Percentiles rank a stretch among this genome's conserved stretches.
phyloP scores from a whole-genome alignment of 2,329 filamentous ascomycete genomes.

The Piedraia hortae region DNA sequence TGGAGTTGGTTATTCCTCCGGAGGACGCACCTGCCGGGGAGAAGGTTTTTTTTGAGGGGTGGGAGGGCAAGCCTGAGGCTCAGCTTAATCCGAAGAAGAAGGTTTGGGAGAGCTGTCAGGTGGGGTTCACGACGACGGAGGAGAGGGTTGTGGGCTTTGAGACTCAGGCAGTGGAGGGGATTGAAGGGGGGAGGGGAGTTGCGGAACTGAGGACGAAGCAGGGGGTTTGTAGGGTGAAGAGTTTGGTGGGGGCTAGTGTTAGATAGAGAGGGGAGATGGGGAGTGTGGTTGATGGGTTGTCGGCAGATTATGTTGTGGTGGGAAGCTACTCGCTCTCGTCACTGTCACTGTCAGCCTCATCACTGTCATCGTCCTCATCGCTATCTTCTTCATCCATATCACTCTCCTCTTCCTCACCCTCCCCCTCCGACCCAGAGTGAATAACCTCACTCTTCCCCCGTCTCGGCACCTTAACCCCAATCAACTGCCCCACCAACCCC shows the following conservation, averaged over 20 bases:
- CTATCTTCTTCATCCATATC: conserved; percentile 1
- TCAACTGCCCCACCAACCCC: no score
- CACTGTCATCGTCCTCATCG: conserved; percentile 1
- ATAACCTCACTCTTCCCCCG: conserved; percentile 3
- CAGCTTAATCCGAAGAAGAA: conserved; percentile 98
- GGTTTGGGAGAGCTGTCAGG: conserved; percentile 91
- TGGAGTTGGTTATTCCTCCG: conserved; percentile 75
- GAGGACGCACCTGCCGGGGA: conserved; percentile 56
- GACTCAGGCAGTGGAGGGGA: conserved; percentile 43
- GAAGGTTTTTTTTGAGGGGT: conserved; percentile 79
- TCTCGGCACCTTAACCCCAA: no score
- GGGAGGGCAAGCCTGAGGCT: conserved; percentile 74
- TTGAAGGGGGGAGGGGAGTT: conserved; percentile 30
- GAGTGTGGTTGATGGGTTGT: no score
- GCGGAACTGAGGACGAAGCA: conserved; percentile 49
- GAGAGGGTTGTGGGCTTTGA: conserved; percentile 66
- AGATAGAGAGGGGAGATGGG: conserved; percentile 26
- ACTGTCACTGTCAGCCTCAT: not conserved
- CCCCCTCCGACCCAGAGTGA: conserved; percentile 2
- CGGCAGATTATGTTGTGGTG: no score
- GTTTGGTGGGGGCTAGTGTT: conserved; percentile 52
- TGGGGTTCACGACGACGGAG: conserved; percentile 76
- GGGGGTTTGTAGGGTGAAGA: conserved; percentile 59
- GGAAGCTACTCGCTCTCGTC: not conserved
- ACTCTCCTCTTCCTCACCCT: conserved; percentile 2